These are phyloP conservation scores for Sesbania bispinosa DNA, from an alignment of 306 rosid species.

Conservation along the genomic window DNA sequence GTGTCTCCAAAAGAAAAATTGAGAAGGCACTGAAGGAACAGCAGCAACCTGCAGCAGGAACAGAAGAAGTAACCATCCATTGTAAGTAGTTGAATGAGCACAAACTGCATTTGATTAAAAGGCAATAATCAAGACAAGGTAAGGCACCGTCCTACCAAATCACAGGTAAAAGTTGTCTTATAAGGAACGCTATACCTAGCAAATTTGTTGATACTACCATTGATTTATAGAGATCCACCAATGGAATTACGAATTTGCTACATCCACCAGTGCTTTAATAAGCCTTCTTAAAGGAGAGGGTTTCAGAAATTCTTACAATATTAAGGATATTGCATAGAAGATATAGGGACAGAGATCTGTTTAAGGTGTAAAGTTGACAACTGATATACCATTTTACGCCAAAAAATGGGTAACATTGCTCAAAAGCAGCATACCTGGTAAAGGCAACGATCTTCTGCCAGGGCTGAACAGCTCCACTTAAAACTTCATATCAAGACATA, in stretches of 20 bases:
- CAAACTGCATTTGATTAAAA: background rate
- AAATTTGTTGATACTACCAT: background rate
- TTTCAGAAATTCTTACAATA: background rate
- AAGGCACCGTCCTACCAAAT: background rate
- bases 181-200: background rate
- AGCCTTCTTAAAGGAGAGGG: background rate
- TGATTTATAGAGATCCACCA: background rate
- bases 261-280: background rate
- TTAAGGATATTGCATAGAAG: background rate
- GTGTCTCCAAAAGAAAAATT: constrained; percentile 45
- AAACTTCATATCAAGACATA: constrained; percentile 24
- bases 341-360: background rate
- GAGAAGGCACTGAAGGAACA: constrained; percentile 35
- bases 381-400: background rate
- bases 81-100: background rate
- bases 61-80: background rate
- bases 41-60: constrained; percentile 48
- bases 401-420: constrained; percentile 1
- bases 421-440: constrained; percentile 38
- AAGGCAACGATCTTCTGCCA: constrained; percentile 21
- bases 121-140: background rate
- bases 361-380: constrained; percentile 8
- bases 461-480: constrained; percentile 24
- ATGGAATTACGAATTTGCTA: background rate
- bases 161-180: background rate